Evolutionary conservation across 1,139 yeast genomes (phyloP), one percentile per base, ranked within the genome.

Genomic region (Chernovozyma aurita): DNA sequence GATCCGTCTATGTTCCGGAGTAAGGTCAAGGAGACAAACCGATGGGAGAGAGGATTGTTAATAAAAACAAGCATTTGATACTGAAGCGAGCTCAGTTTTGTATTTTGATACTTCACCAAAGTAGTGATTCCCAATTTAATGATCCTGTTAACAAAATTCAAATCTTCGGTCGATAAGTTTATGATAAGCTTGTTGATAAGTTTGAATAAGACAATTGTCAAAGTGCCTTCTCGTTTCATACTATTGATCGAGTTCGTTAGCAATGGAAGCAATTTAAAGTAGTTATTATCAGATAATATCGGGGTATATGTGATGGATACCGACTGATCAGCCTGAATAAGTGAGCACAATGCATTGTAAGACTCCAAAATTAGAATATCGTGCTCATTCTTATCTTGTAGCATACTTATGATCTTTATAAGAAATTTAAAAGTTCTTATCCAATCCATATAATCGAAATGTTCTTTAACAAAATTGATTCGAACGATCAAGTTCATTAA

Each of bases 171-270:
- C 1, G 70, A 49, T 4, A 62, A 40, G 4, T 54, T 47, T 2
- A 60, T 42, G n/a, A 70, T 42, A 6, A 64, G 45, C 36, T 62
- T 62, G 45, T 72, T 73, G 22, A 71, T 52, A 13, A 73, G 55
- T 35, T 48, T 53, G 36, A 71, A 58, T 2, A 65, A 41, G 4
- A 47, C 41, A 2, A 59, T 46, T 8, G 56, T 43, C 14, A 58
- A 36, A 3, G 49, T 38, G 31, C 43, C 51, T 37, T 63, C 70
- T 28, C 55, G 55, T 33, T 49, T 50, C 36, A 45, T 51, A 3
- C 35, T 21, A 3, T 39, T 37, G 2, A 47, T 33, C 1, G 58
- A 54, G 6, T 42, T 40, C 12, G 46, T 40, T 9, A 66, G 37
- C 4, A 65, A 34, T 2, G 45, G 43, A 3, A 61, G 40, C 2